A percentile compares a stretch with the other conserved stretches of the same genome.
These are phyloP conservation scores for Verticillium albo-atrum DNA, from an alignment of 2,329 filamentous ascomycete genomes.

Conservation along the genomic window DNA sequence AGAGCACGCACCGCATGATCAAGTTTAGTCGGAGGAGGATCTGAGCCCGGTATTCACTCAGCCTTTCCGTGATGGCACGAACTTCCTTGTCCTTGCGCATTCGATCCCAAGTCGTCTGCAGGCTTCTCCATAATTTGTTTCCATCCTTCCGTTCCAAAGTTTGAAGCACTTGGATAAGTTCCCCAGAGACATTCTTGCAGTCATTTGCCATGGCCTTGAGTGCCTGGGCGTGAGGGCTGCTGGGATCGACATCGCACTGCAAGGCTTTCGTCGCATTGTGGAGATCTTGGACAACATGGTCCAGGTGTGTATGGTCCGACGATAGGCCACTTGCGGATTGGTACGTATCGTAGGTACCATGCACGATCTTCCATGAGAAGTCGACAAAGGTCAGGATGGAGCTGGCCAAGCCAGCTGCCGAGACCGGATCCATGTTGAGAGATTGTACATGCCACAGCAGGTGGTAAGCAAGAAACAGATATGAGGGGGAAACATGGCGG, in stretches of 20 bases:
- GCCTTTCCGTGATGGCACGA: background rate
- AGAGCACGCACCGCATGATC: background rate
- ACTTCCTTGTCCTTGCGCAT: background rate
- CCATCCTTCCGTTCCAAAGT: background rate
- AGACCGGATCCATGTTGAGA: background rate
- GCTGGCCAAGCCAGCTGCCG: background rate
- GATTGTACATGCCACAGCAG: background rate
- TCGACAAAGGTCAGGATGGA: background rate
- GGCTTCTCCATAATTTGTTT: background rate
- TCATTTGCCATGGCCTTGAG: background rate
- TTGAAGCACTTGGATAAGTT: background rate
- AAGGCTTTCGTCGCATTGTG: slow-evolving; percentile 21
- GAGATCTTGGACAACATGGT: background rate
- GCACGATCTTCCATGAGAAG: background rate
- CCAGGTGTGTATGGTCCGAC: background rate
- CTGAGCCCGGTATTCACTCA: background rate
- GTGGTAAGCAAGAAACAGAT: no score
- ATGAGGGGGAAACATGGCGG: no score
- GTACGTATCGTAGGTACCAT: background rate
- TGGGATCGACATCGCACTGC: background rate
- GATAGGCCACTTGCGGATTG: background rate
- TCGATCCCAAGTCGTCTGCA: background rate
- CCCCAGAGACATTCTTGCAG: background rate
- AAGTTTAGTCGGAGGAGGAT: background rate
- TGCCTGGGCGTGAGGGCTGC: background rate